A percentile compares a stretch with the other conserved stretches of the same genome.
phyloP scores from a whole-genome alignment of 176 grass and related monocot genomes.

The Avena insularis region DNA sequence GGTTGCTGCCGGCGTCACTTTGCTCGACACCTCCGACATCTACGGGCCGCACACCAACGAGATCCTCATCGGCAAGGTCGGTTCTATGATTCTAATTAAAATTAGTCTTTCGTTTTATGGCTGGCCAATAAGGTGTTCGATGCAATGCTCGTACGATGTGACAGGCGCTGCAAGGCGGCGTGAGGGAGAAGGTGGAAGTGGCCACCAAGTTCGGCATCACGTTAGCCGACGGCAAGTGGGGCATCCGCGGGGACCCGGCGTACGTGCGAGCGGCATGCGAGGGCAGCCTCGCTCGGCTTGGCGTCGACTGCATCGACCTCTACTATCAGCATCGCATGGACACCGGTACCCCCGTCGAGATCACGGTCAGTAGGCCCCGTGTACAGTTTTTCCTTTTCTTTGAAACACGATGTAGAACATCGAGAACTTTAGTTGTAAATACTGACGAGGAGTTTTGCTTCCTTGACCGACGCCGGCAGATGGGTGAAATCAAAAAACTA shows the following conservation, averaged over 20 bases:
- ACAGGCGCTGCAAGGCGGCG: conserved; percentile 48
- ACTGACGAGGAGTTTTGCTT: neutral
- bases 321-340: conserved; percentile 28
- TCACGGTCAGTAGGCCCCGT: neutral
- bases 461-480: neutral
- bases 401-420: too few species aligned
- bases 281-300: neutral
- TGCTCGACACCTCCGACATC: conserved; percentile 65
- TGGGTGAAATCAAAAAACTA: conserved; percentile 49
- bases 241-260: conserved; percentile 12
- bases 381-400: neutral
- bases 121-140: conserved; percentile 26
- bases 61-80: conserved; percentile 63
- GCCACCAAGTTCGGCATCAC: conserved; percentile 54
- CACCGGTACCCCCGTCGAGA: neutral
- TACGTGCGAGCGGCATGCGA: neutral
- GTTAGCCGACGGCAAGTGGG: neutral
- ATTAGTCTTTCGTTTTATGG: too few species aligned
- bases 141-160: neutral
- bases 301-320: neutral
- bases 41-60: conserved; percentile 77
- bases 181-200: conserved; percentile 49
- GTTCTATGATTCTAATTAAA: neutral
- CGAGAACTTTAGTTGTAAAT: neutral
- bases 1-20: conserved; percentile 53